Percentiles rank a stretch among this genome's conserved stretches.
phyloP scores from a whole-genome alignment of 1,284 basidiomycete genomes.

The Ganoderma boninense region DNA sequence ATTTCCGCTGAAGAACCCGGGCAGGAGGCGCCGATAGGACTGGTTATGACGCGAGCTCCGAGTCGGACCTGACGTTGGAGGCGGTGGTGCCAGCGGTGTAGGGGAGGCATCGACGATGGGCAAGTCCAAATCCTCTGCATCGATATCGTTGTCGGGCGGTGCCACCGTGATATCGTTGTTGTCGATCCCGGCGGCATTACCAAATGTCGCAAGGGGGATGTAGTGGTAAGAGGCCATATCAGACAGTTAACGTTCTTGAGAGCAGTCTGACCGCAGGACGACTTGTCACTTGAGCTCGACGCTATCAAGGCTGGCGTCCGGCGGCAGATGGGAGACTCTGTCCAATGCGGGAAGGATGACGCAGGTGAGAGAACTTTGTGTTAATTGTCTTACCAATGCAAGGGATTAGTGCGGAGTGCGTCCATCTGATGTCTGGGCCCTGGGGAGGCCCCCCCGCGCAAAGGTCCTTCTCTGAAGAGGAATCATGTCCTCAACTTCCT shows the following conservation, averaged over 20 bases:
- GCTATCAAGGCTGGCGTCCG: not conserved
- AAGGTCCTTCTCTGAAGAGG: not conserved
- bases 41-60: not conserved
- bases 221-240: not conserved
- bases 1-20: conserved; percentile 48
- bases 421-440: not conserved
- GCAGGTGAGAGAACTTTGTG: not conserved
- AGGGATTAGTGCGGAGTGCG: not conserved
- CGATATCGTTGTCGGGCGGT: not conserved
- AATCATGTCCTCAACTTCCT: not conserved
- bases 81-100: not conserved
- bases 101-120: not conserved
- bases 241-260: not conserved
- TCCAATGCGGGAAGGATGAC: not conserved
- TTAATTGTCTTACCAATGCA: not conserved
- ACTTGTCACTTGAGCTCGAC: not conserved
- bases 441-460: not conserved
- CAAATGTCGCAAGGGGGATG: not conserved
- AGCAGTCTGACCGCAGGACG: not conserved
- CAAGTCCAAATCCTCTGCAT: not conserved
- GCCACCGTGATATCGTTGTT: not conserved
- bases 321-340: not conserved
- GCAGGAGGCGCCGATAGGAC: not conserved
- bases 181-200: conserved; percentile 1
- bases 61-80: not conserved